These are phyloP conservation scores for Excoecaria agallocha DNA, from an alignment of 345 rosid genomes.

Conservation along the genomic window DNA sequence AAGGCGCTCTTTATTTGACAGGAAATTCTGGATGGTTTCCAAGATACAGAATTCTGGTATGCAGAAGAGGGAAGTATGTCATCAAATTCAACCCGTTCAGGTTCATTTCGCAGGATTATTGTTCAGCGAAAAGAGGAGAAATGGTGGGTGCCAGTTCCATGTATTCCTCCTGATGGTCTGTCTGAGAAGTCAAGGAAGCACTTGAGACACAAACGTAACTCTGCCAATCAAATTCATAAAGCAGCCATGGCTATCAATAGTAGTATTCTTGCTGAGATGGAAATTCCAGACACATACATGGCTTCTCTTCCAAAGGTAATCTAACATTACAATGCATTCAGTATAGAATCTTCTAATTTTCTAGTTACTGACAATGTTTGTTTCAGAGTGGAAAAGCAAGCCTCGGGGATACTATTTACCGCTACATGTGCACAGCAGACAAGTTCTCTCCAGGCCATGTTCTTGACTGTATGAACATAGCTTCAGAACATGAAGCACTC, in stretches of 20 bases:
- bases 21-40: conserved; percentile 84
- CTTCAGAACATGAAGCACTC: conserved; percentile 90
- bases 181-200: conserved; percentile 78
- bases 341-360: neutral
- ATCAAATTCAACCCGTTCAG: conserved; percentile 62
- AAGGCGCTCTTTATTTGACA: conserved; percentile 30
- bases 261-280: conserved; percentile 79
- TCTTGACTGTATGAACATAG: conserved; percentile 57
- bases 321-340: neutral
- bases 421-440: conserved; percentile 50
- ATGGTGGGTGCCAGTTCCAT: conserved; percentile 98
- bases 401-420: conserved; percentile 79
- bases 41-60: conserved; percentile 84
- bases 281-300: conserved; percentile 79
- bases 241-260: conserved; percentile 94
- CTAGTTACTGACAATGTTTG: neutral
- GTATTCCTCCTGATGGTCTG: conserved; percentile 68
- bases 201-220: conserved; percentile 60
- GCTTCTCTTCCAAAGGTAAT: conserved; percentile 83
- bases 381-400: conserved; percentile 76
- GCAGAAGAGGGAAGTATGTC: conserved; percentile 82
- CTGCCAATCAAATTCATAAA: conserved; percentile 84
- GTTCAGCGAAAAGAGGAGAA: conserved; percentile 81
- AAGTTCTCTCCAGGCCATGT: conserved; percentile 70
- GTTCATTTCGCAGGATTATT: conserved; percentile 65